These are phyloP conservation scores for Amaranthus hypochondriacus DNA, from an alignment of 148 eudicot species.

Conservation along the genomic window DNA sequence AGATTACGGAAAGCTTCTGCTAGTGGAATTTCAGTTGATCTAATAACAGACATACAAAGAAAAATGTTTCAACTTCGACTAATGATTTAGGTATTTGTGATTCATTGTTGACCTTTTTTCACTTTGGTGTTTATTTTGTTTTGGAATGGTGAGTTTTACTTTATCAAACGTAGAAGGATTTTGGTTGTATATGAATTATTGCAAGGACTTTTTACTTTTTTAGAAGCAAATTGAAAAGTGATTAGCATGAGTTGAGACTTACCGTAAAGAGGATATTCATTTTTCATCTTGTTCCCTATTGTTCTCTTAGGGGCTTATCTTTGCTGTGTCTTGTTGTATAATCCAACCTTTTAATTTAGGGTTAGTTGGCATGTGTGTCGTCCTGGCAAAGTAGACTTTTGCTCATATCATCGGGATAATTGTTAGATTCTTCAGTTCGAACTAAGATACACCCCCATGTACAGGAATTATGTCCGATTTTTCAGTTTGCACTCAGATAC, in stretches of 20 bases:
- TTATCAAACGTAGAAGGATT: not conserved
- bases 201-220: no score
- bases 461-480: no score
- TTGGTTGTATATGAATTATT: no score
- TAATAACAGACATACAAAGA: slow-evolving; percentile 35
- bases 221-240: no score
- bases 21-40: slow-evolving; percentile 42
- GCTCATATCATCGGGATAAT: no score
- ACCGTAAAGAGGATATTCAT: not conserved
- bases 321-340: not conserved
- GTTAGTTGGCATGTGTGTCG: not conserved
- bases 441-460: no score
- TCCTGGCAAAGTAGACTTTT: no score
- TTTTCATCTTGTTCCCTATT: no score
- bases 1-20: slow-evolving; percentile 70
- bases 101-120: not conserved
- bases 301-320: not conserved
- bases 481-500: no score
- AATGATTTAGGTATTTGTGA: slow-evolving; percentile 59
- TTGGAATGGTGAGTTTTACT: not conserved
- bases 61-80: slow-evolving; percentile 79
- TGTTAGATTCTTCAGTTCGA: no score
- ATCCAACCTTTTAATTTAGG: not conserved
- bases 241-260: not conserved
- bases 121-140: not conserved